phyloP scores from a whole-genome alignment of 129 eudicot species.

The Helianthus tuberosus region DNA sequence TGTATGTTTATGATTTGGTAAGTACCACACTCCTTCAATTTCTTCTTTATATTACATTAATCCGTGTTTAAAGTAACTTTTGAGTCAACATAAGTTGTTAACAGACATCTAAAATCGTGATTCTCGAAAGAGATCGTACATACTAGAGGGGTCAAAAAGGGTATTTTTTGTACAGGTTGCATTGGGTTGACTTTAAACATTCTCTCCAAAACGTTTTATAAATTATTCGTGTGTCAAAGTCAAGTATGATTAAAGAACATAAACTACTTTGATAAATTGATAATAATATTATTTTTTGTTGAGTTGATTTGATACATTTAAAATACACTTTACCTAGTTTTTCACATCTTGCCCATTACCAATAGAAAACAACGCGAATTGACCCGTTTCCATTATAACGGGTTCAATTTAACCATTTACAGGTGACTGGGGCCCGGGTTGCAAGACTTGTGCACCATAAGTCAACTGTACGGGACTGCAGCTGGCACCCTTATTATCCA shows the following conservation, averaged over 20 bases:
- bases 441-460: constrained; percentile 72
- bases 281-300: too few species aligned
- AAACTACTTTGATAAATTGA: not conserved
- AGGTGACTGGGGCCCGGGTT: constrained; percentile 76
- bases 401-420: not conserved
- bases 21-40: constrained; percentile 22
- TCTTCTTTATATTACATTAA: not conserved
- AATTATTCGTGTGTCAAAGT: not conserved
- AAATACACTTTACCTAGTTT: too few species aligned
- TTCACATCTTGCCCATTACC: too few species aligned
- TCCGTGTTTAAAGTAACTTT: not conserved
- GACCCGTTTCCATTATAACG: not conserved
- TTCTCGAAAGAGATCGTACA: constrained; percentile 4
- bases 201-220: not conserved
- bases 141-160: not conserved
- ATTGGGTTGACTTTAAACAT: not conserved
- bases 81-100: not conserved
- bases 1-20: constrained; percentile 89
- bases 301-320: too few species aligned
- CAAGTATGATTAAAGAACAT: not conserved
- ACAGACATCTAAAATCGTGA: not conserved
- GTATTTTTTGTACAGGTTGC: not conserved
- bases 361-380: not conserved
- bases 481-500: constrained; percentile 92
- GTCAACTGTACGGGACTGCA: constrained; percentile 85